A percentile compares a stretch with the other conserved stretches of the same genome.
Evolutionary conservation across 177 flowering plant genomes (phyloP).

Genomic region (Telopea speciosissima): DNA sequence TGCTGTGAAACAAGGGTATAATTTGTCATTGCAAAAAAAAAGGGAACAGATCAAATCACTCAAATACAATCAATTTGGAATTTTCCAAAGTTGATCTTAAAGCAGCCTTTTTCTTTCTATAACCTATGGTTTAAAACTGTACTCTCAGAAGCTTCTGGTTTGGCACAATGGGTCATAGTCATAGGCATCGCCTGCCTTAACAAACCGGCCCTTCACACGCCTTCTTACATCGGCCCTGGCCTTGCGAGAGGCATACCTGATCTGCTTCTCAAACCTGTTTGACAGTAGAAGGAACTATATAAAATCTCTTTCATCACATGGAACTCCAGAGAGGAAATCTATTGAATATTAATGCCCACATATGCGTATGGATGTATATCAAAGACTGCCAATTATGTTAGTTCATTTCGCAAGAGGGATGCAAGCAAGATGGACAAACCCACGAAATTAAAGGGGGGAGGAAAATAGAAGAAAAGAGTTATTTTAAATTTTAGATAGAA

Average conservation of each 20-base stretch:
- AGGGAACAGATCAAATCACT: not conserved
- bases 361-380: not conserved
- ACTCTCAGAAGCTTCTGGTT: conserved; percentile 7
- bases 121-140: not conserved
- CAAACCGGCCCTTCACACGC: conserved; percentile 18
- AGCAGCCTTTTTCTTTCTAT: not conserved
- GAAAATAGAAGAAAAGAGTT: too few relatives aligned
- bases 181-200: conserved; percentile 16
- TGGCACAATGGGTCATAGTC: conserved; percentile 13
- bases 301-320: not conserved
- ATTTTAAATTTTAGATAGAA: too few relatives aligned
- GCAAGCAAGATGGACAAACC: too few relatives aligned
- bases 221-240: conserved; percentile 14
- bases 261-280: conserved; percentile 14
- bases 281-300: not conserved
- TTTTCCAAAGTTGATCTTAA: not conserved
- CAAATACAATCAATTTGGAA: conserved; percentile 4
- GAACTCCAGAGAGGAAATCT: not conserved
- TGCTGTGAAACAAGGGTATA: not conserved
- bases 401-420: too few relatives aligned
- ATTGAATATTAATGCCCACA: too few relatives aligned
- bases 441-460: too few relatives aligned
- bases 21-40: conserved; percentile 7
- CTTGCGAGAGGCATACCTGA: conserved; percentile 18
- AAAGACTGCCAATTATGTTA: not conserved